Base-by-base conservation (phyloP, 768 basidiomycete genomes). In the Rhizopogon roseolus region DNA sequence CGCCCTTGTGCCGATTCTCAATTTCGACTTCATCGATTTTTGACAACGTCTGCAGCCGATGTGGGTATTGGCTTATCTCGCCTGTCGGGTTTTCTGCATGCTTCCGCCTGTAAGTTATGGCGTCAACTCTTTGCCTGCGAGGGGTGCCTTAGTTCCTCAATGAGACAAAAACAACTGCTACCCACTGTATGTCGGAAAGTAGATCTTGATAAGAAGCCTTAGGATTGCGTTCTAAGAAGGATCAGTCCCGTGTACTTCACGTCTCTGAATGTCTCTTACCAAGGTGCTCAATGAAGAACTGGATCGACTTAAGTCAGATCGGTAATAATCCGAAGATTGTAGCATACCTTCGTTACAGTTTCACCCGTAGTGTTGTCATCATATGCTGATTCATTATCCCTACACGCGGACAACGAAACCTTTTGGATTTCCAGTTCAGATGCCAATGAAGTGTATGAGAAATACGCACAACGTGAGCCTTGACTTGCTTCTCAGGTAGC, bases 341-440 rank as follows among this genome's bases (percentile, higher is more conserved):
- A 6, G 37, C 57, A 1, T 53, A 64, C 66, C 54, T 34, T 52
- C 3, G 66, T 69, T 25, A 69, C 50, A 11, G 65, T 59, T 45
- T 60, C 60, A 11, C 54, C 57, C 4, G 11, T 39, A 42, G 2
- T 5, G 17, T 60, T 32, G 28, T 60, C 66, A 9, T 69, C 66
- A n/a, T 57, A 52, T 8, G 66, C 66, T 5, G 37, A 34, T 6
- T 67, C 57, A 13, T 57, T 57, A 11, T 67, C 66, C 39, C 53
- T 64, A 29, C 66, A 67, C 34, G 66, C 66, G 25, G 67, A 65
- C 14, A 67, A 40, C 5, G 65, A 67, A 50, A 67, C 57, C 66
- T 69, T 48, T 6, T 22, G 10, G 34, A 7, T 2, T 6, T 17
- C 1, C 22, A 4, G 8, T 14, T 57, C 38, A 65, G 60, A 3